phyloP scores from a whole-genome alignment of 345 rosid genomes.

The Boechera stricta region DNA sequence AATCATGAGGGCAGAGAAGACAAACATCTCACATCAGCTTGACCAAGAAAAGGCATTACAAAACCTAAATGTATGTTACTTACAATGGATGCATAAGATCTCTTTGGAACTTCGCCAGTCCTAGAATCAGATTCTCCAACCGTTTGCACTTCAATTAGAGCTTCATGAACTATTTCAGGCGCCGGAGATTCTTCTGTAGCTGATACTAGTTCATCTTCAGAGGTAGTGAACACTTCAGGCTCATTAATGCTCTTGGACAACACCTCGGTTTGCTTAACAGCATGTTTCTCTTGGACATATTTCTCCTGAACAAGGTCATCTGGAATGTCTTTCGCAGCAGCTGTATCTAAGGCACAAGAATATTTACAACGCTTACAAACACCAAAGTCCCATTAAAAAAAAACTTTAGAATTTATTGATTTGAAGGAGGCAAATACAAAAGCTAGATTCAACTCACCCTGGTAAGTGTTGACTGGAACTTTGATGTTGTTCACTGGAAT shows the following conservation, averaged over 20 bases:
- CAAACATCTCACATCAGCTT: slow-evolving; percentile 7
- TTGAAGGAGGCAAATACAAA: not conserved
- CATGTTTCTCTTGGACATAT: slow-evolving; percentile 49
- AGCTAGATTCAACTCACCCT: slow-evolving; percentile 46
- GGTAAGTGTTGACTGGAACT: slow-evolving; percentile 44
- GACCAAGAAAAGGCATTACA: slow-evolving; percentile 17
- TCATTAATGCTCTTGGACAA: slow-evolving; percentile 49
- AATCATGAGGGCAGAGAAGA: not conserved
- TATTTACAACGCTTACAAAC: slow-evolving; percentile 1
- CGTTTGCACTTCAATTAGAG: slow-evolving; percentile 51
- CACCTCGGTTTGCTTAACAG: slow-evolving; percentile 48
- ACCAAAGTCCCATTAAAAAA: not conserved
- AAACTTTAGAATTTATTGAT: not conserved
- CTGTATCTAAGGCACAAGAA: slow-evolving; percentile 41
- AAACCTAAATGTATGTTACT: slow-evolving; percentile 37
- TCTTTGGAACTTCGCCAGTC: slow-evolving; percentile 75
- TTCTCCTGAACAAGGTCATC: slow-evolving; percentile 42
- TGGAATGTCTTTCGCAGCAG: slow-evolving; percentile 30
- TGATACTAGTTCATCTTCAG: slow-evolving; percentile 53
- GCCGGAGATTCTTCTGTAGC: slow-evolving; percentile 47
- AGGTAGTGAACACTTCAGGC: slow-evolving; percentile 46
- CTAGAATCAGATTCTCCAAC: slow-evolving; percentile 57
- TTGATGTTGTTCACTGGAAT: slow-evolving; percentile 40
- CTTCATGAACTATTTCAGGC: slow-evolving; percentile 70
- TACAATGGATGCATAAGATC: slow-evolving; percentile 95